phyloP scores from a whole-genome alignment of 768 basidiomycete genomes.

The Pulveroboletus sp. region DNA sequence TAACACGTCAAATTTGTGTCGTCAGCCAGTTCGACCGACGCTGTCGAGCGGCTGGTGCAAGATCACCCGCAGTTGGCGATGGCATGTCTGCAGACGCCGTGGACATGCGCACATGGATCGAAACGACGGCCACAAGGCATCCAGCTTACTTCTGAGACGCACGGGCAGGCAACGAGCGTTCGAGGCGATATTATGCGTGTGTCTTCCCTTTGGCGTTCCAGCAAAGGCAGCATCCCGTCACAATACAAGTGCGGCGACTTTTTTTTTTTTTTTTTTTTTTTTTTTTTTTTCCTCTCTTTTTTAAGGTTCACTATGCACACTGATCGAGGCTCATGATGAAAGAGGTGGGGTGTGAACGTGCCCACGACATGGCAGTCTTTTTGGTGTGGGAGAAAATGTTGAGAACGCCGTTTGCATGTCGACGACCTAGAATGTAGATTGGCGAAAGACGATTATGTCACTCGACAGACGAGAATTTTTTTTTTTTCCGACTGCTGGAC shows the following conservation, averaged over 20 bases:
- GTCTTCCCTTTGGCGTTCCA: background rate
- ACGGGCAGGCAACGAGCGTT: constrained; percentile 1
- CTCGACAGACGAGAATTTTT: background rate
- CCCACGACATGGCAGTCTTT: constrained; percentile 14
- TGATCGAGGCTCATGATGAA: constrained; percentile 19
- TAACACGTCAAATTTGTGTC: background rate
- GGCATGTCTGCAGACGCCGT: background rate
- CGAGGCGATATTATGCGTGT: too few species aligned
- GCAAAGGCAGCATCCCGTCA: background rate
- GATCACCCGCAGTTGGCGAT: background rate
- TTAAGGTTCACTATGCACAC: constrained; percentile 23
- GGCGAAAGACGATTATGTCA: constrained; percentile 26
- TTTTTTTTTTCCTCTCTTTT: constrained; percentile 23
- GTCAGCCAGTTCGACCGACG: background rate
- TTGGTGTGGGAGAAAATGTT: constrained; percentile 25
- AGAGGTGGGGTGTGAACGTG: constrained; percentile 31
- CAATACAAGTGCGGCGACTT: background rate
- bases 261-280: constrained; percentile 15
- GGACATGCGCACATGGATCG: constrained; percentile 4
- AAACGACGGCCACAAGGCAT: constrained; percentile 12
- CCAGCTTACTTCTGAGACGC: background rate
- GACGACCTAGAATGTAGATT: constrained; percentile 15
- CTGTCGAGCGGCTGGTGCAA: too few species aligned
- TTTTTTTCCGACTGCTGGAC: background rate
- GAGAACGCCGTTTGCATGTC: constrained; percentile 25